Percentiles rank a stretch among this genome's conserved stretches.
Evolutionary conservation across 2,329 filamentous ascomycete species (phyloP).

Genomic region (Onygenales sp.): DNA sequence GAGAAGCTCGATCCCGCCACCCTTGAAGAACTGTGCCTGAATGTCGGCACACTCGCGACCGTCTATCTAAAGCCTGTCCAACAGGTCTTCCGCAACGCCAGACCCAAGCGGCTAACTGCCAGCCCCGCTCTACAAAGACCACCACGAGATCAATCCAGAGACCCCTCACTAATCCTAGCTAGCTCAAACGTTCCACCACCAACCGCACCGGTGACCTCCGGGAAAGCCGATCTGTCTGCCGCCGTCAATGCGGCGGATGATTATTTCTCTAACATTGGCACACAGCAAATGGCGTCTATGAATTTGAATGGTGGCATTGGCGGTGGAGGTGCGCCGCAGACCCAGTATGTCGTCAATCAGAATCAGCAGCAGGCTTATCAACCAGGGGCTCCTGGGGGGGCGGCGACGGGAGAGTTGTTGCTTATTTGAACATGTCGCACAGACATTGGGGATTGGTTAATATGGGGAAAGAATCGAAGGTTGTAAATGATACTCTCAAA

Average conservation of each 20-base stretch:
- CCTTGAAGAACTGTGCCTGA: conserved; percentile 93
- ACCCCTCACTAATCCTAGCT: conserved; percentile 30
- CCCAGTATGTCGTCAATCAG: conserved; percentile 65
- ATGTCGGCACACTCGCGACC: conserved; percentile 89
- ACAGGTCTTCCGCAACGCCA: conserved; percentile 85
- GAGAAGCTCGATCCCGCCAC: conserved; percentile 87
- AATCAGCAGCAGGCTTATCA: conserved; percentile 69
- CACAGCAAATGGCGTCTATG: conserved; percentile 64
- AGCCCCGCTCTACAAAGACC: conserved; percentile 77
- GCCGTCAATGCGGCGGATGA: conserved; percentile 79
- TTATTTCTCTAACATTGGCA: conserved; percentile 75
- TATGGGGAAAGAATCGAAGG: no score
- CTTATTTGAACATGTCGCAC: conserved; percentile 8
- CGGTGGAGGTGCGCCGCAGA: conserved; percentile 43
- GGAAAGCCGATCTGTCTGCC: conserved; percentile 48
- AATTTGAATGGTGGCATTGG: conserved; percentile 55
- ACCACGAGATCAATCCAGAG: conserved; percentile 37
- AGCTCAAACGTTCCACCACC: conserved; percentile 20
- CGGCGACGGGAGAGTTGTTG: conserved; percentile 62
- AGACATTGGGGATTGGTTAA: no score
- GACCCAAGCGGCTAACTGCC: conserved; percentile 67
- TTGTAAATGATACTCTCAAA: no score
- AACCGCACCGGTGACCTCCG: conserved; percentile 18
- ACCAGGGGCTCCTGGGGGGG: conserved; percentile 53
- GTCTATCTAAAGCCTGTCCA: conserved; percentile 98